Conservation (phyloP, 495 filamentous ascomycete species). For the Talaromyces borbonicus region DNA sequence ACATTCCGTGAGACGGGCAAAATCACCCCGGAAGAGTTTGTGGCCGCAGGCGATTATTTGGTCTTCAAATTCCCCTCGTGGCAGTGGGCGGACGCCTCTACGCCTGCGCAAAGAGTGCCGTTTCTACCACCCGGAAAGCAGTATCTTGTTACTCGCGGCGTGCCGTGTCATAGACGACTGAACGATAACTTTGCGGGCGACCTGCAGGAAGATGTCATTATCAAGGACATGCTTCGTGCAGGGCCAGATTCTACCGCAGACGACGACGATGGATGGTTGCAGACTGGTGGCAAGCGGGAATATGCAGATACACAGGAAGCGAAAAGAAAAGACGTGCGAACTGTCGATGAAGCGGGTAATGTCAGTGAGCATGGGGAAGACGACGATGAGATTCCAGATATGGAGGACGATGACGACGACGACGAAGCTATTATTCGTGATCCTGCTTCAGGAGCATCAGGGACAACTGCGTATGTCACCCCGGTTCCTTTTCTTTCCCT, state of each 20-base stretch:
- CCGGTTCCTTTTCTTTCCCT: neutral
- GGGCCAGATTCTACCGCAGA: constrained; percentile 37
- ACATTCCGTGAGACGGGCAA: constrained; percentile 90
- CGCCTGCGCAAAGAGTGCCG: constrained; percentile 59
- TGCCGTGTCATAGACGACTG: constrained; percentile 83
- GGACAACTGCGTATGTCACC: constrained; percentile 61
- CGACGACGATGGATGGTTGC: constrained; percentile 77
- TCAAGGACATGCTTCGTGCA: constrained; percentile 63
- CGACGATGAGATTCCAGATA: constrained; percentile 86
- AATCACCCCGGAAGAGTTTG: constrained; percentile 96
- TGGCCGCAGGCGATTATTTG: constrained; percentile 92
- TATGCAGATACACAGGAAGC: constrained; percentile 58
- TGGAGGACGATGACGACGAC: constrained; percentile 96
- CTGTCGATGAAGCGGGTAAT: constrained; percentile 75
- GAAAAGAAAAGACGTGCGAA: constrained; percentile 69
- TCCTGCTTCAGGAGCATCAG: constrained; percentile 39
- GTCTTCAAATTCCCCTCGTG: constrained; percentile 99
- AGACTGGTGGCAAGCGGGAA: constrained; percentile 58
- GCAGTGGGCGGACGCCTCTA: constrained; percentile 90
- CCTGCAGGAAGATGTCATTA: constrained; percentile 71
- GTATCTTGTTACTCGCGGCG: constrained; percentile 87
- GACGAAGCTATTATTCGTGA: constrained; percentile 95
- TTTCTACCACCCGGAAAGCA: constrained; percentile 89
- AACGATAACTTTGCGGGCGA: constrained; percentile 90
- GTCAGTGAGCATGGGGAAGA: constrained; percentile 58